Conservation (phyloP, 768 basidiomycete species). For the Leccinum uliginosum region DNA sequence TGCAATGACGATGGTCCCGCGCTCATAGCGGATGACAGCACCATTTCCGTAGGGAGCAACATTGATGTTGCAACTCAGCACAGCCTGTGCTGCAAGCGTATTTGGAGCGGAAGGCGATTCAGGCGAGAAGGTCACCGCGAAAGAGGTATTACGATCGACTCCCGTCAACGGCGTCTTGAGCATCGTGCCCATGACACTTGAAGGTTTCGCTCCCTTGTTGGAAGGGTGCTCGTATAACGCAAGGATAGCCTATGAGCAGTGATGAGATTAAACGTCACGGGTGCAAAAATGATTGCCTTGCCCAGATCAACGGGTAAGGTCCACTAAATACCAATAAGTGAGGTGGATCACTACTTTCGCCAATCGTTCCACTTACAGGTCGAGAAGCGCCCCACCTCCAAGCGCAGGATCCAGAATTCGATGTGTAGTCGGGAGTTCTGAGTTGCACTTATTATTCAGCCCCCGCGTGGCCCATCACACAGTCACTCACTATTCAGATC, state of each 20-base stretch:
- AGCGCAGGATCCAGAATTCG: constrained; percentile 75
- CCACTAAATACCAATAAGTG: constrained; percentile 43
- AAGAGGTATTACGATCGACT: constrained; percentile 75
- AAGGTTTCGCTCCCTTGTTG: constrained; percentile 59
- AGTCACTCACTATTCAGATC: constrained; percentile 49
- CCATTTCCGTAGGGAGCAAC: constrained; percentile 43
- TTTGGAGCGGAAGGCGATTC: constrained; percentile 33
- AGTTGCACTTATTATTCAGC: background rate
- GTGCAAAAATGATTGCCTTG: constrained; percentile 24
- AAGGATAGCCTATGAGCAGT: constrained; percentile 60
- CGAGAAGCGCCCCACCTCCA: constrained; percentile 80
- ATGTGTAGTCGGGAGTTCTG: constrained; percentile 65
- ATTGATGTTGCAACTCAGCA: constrained; percentile 67
- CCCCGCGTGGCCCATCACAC: background rate
- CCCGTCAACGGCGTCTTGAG: constrained; percentile 72
- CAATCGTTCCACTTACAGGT: constrained; percentile 52
- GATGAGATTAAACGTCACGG: constrained; percentile 9
- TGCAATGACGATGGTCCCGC: constrained; percentile 61
- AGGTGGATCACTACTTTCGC: background rate
- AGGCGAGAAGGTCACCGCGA: constrained; percentile 63
- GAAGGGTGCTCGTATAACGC: constrained; percentile 73
- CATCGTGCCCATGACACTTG: constrained; percentile 63
- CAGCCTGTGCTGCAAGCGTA: constrained; percentile 62
- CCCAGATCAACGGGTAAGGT: constrained; percentile 81
- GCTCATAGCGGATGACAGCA: constrained; percentile 69